Percentiles rank a stretch among this genome's conserved stretches.
phyloP scores from a whole-genome alignment of 2,329 filamentous ascomycete genomes.

The Nothomitra cinnamomea region DNA sequence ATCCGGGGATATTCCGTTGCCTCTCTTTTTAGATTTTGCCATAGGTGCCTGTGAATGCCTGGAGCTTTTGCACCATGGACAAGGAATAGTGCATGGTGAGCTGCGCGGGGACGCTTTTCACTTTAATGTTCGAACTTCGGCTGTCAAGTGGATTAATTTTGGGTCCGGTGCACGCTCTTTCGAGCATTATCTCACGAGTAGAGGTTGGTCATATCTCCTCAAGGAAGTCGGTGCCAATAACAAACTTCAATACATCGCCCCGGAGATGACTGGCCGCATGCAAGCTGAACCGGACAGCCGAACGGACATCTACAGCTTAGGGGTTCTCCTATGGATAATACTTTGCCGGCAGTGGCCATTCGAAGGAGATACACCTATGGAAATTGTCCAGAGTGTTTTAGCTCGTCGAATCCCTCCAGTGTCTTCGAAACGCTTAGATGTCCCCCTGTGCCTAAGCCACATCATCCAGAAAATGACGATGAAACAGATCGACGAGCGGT shows the following conservation, averaged over 20 bases:
- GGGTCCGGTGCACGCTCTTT: slow-evolving; percentile 78
- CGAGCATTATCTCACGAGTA: slow-evolving; percentile 70
- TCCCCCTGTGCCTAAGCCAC: slow-evolving; percentile 64
- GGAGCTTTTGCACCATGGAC: slow-evolving; percentile 78
- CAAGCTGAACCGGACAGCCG: slow-evolving; percentile 80
- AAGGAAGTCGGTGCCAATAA: slow-evolving; percentile 73
- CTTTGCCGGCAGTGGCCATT: slow-evolving; percentile 68
- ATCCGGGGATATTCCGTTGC: slow-evolving; percentile 42
- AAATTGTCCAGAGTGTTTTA: slow-evolving; percentile 82
- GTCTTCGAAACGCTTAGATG: slow-evolving; percentile 59
- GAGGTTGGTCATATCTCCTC: slow-evolving; percentile 71
- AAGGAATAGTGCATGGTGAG: slow-evolving; percentile 78
- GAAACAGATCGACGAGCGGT: slow-evolving; percentile 73
- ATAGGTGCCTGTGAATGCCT: slow-evolving; percentile 74
- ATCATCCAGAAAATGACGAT: slow-evolving; percentile 88
- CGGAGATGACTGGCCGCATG: slow-evolving; percentile 87
- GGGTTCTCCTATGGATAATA: slow-evolving; percentile 76
- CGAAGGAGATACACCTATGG: slow-evolving; percentile 61
- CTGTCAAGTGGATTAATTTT: slow-evolving; percentile 67
- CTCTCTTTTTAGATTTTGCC: slow-evolving; percentile 75
- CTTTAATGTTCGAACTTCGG: slow-evolving; percentile 52
- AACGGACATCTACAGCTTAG: slow-evolving; percentile 86
- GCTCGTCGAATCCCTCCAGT: slow-evolving; percentile 62
- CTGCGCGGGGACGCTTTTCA: slow-evolving; percentile 84
- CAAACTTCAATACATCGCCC: slow-evolving; percentile 81